Conservation (phyloP, 352 stramenopile genomes). For the Globisporangium rhizosaccharum region DNA sequence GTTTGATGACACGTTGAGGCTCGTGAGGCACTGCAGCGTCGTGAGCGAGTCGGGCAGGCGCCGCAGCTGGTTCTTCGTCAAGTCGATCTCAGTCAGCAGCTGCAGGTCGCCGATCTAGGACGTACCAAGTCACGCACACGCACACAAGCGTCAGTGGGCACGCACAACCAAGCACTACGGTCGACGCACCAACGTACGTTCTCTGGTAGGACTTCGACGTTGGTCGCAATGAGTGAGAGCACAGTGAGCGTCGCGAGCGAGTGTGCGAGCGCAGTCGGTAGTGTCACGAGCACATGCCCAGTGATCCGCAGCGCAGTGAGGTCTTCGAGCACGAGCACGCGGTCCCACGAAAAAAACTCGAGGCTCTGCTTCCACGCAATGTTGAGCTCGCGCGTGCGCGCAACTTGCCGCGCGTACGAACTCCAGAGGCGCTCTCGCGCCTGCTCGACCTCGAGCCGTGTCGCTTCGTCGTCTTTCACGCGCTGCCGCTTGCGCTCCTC, state of each 20-base stretch:
- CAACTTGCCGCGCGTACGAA: constrained; percentile 32
- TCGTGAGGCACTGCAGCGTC: constrained; percentile 23
- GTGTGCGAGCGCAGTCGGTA: constrained; percentile 25
- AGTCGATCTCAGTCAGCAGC: constrained; percentile 39
- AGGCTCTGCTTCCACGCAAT: constrained; percentile 56
- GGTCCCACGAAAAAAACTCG: constrained; percentile 48
- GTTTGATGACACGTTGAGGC: constrained; percentile 53
- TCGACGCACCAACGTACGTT: constrained; percentile 22
- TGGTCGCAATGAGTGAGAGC: constrained; percentile 45
- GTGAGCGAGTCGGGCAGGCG: constrained; percentile 43
- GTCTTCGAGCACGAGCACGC: constrained; percentile 33
- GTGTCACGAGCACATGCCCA: constrained; percentile 26
- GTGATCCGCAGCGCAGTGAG: constrained; percentile 53
- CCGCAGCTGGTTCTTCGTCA: constrained; percentile 56
- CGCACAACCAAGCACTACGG: not conserved
- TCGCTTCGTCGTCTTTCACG: constrained; percentile 25
- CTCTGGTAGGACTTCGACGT: constrained; percentile 38
- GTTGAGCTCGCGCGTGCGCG: constrained; percentile 49
- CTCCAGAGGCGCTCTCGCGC: constrained; percentile 41
- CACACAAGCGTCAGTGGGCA: too few relatives aligned
- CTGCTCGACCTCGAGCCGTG: constrained; percentile 22
- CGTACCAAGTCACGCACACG: not conserved
- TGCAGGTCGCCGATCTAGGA: constrained; percentile 28
- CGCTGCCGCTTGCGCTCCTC: constrained; percentile 34
- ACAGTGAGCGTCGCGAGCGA: constrained; percentile 31